Percentiles rank a stretch among this genome's conserved stretches.
These are phyloP conservation scores for Linaria vulgaris DNA, from an alignment of 257 asterid genomes.

Conservation along the genomic window DNA sequence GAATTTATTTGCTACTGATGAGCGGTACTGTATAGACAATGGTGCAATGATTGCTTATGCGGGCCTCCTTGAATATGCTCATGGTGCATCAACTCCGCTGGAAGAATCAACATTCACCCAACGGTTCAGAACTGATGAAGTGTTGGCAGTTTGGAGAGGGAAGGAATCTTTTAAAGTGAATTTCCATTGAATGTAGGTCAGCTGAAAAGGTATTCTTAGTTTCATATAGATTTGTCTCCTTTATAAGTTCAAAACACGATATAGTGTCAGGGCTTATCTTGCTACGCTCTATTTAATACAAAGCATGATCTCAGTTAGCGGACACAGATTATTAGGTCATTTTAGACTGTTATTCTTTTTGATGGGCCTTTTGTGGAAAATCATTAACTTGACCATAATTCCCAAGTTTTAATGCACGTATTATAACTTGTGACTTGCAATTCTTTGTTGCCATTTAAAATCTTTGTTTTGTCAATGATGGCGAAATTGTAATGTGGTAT, in stretches of 20 bases:
- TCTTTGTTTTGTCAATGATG: no score
- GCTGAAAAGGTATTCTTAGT: constrained; percentile 27
- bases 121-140: constrained; percentile 92
- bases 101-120: constrained; percentile 93
- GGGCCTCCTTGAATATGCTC: constrained; percentile 82
- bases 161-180: constrained; percentile 46
- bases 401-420: no score
- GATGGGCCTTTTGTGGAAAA: no score
- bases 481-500: no score
- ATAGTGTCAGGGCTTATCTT: background rate
- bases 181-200: constrained; percentile 11
- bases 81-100: constrained; percentile 62
- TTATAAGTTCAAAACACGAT: background rate
- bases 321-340: no score
- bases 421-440: no score
- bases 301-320: no score
- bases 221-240: background rate
- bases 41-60: constrained; percentile 99
- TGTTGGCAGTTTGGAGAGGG: constrained; percentile 86
- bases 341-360: no score
- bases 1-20: constrained; percentile 79
- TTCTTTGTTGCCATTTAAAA: no score
- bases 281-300: background rate
- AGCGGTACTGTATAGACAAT: constrained; percentile 85
- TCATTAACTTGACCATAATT: no score